Base-by-base conservation (phyloP, 768 basidiomycete genomes). In the Amanita fuliginea region DNA sequence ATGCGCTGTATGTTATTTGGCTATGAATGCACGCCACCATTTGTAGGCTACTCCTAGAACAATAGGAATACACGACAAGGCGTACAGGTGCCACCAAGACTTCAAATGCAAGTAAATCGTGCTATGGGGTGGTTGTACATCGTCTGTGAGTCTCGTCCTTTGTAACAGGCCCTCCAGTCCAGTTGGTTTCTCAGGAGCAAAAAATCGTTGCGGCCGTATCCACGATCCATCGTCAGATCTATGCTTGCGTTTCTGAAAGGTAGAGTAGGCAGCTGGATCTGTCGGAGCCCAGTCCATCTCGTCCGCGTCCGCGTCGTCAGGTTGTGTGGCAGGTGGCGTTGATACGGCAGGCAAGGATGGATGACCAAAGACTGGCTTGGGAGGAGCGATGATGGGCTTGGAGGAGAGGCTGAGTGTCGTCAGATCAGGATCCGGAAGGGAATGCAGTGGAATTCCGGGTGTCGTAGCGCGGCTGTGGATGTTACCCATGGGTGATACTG, bases 101-200 rank as follows among this genome's bases (percentile, higher is more conserved):
- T 16, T 28, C 18, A 50, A 26, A 24, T 50, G 49, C 24, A 32
- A 42, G 18, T 14, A 11, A 6, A 42, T n/a, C 10, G 14, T 37
- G 33, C 3, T 14, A 4, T 32, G 41, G 16, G 19, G 42, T 53
- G 53, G 39, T 10, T 26, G 40, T 19, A 1, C 24, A 32, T 36
- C 78, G 46, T 83, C 79, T 19, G 66, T 67, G 6, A 83, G 64
- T 44, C 70, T 73, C 9, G 83, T 79, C 53, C 67, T 70, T 50
- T 80, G 79, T 53, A 88, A 81, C 13, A 89, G 64, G 33, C 72
- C 69, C 62, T 89, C 86, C 6, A 89, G 70, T 11, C 86, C 86
- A 0, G 86, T 89, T 0, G 85, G 83, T 53, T 78, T 75, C 60
- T 87, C 85, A 0, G 85, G 86, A 13, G 83, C 75, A 55, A 87